A percentile compares a stretch with the other conserved stretches of the same genome.
phyloP scores from a whole-genome alignment of 441 rosid species.

The Pelargonium myrrhifolium region DNA sequence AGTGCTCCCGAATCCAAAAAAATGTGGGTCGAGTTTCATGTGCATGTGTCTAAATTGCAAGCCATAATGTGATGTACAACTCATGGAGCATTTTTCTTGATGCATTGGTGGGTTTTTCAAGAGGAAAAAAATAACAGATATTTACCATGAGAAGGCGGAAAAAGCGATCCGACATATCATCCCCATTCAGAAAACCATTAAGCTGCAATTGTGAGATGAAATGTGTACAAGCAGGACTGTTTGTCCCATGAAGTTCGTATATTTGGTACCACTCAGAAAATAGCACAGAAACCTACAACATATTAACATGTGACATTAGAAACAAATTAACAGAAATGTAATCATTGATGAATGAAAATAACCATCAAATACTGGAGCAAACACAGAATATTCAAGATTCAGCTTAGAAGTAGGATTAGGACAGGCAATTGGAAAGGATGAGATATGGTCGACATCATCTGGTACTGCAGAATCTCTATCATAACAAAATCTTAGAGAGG shows the following conservation, averaged over 20 bases:
- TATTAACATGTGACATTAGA: conserved; percentile 1
- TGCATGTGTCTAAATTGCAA: no score
- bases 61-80: background rate
- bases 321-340: no score
- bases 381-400: no score
- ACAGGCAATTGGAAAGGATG: no score
- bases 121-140: background rate
- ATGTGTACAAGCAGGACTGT: conserved; percentile 23
- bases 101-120: background rate
- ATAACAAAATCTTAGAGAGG: no score
- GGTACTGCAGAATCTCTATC: no score
- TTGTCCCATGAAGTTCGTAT: conserved; percentile 26
- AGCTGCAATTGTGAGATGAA: conserved; percentile 26
- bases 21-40: no score
- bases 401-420: no score
- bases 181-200: conserved; percentile 27
- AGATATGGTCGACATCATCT: no score
- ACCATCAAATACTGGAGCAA: no score
- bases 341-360: no score
- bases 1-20: no score
- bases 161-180: conserved; percentile 28
- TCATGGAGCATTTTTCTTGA: background rate
- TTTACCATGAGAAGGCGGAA: conserved; percentile 25
- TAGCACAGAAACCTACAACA: conserved; percentile 20
- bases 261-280: conserved; percentile 28